phyloP scores from a whole-genome alignment of 805 yeast genomes.

The Wickerhamomyces kurtzmanii region DNA sequence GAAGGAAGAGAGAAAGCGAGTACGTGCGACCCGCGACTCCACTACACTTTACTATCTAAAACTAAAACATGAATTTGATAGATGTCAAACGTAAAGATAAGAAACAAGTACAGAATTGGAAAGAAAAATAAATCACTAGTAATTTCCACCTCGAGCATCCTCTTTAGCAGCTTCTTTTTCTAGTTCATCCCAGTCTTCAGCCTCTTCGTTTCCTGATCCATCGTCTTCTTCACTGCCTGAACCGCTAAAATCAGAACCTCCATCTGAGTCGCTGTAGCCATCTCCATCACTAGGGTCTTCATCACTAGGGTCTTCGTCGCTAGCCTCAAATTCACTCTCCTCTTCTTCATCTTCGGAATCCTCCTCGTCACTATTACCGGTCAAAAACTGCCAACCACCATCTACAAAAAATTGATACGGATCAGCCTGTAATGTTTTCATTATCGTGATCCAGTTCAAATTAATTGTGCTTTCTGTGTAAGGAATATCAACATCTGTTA shows the following conservation, averaged over 20 bases:
- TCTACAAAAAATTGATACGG: slow-evolving; percentile 90
- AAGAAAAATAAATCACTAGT: too few relatives aligned
- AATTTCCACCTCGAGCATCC: slow-evolving; percentile 25
- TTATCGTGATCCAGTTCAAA: slow-evolving; percentile 90
- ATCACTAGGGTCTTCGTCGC: slow-evolving; percentile 32
- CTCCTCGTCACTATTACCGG: slow-evolving; percentile 78
- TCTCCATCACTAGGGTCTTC: slow-evolving; percentile 29
- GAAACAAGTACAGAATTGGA: too few relatives aligned
- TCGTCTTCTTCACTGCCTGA: slow-evolving; percentile 19
- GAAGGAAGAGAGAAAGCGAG: too few relatives aligned
- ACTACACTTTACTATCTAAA: too few relatives aligned
- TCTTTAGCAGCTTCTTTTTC: slow-evolving; percentile 29
- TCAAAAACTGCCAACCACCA: slow-evolving; percentile 95
- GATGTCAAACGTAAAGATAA: too few relatives aligned
- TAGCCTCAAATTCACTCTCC: slow-evolving; percentile 41
- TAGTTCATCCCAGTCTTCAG: slow-evolving; percentile 29
- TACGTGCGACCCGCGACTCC: too few relatives aligned
- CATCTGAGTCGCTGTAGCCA: slow-evolving; percentile 24
- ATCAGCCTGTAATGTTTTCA: slow-evolving; percentile 87
- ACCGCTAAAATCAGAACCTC: slow-evolving; percentile 21
- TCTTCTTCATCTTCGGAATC: slow-evolving; percentile 61
- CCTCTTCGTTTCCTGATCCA: slow-evolving; percentile 23
- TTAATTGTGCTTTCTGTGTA: slow-evolving; percentile 91
- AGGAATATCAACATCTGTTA: slow-evolving; percentile 96
- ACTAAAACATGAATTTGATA: too few relatives aligned